Evolutionary conservation across 495 filamentous ascomycete species (phyloP), one percentile per base, ranked within the genome.

Genomic region (Xylaria nigripes): DNA sequence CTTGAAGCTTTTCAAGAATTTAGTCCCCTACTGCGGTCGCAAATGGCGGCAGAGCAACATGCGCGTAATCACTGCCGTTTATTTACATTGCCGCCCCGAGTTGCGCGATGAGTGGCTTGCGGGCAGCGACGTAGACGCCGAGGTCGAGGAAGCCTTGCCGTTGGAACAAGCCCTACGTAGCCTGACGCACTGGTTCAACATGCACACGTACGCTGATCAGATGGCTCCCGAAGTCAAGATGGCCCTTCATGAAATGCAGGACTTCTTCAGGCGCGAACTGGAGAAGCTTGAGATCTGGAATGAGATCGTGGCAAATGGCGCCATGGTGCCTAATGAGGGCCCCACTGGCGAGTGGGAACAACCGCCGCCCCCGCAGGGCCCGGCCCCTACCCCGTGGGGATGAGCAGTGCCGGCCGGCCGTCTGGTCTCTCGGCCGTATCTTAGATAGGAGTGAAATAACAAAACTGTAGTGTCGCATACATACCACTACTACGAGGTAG

Each of bases 11-110:
- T 96, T 96, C 82, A 98, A 98, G 69, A 89, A 87, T 52, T 94
- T 97, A 64, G 93, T 97, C 1, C 93, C 93, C 13, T 98, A 94
- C 72, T 97, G 93, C 68, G 92, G 93, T 18, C 84, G 93, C 13
- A 98, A 98, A 72, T 98, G 93, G 93, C 83, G 93, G 16, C 93
- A 98, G 74, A 82, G 83, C 50, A 96, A 98, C 67, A 98, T 98
- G 93, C 86, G 91, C 48, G 91, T 97, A 59, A 98, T 98, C 66
- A 98, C 93, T 0, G 91, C 90, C 18, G 87, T 97, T 2, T 98
- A 95, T 61, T 73, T 98, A 27, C 88, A 95, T 70, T 95, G 90
- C 66, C 78, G 87, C 2, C 92, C 92, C 0, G 90, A 96, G 66
- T 78, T 98, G 19, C 78, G 94, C 2, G 93, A 98, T 59, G 94